Base-by-base conservation (phyloP, 192 early-diverging fungal genomes). In the Linnemannia zychae region DNA sequence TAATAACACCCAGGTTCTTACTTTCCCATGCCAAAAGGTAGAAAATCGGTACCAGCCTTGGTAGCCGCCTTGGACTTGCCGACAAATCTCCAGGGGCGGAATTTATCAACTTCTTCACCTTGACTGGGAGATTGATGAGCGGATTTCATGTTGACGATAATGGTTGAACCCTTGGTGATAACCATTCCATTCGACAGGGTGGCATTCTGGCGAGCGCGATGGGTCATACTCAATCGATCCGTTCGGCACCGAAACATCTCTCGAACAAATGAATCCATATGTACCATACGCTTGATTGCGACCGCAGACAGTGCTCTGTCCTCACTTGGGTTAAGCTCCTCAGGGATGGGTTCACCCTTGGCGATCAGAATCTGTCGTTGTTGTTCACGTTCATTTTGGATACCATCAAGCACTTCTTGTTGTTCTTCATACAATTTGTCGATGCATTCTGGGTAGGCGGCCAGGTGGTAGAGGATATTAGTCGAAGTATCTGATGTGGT, bases 71-170 rank as follows among this genome's bases (percentile, higher is more conserved):
- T 86, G 65, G 77, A 66, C 36, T 74, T 73, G 34, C 74, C 78
- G n/a, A 89, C 81, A 72, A 85, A 89, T 65, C 82, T 80, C 87
- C 81, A 89, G 34, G 87, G 88, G 15, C 77, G 20, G 77, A 89
- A 89, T 34, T 86, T 80, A 31, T 82, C 80, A 15, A 77, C 52
- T 17, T 82, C 71, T 12, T 82, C 82, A 28, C 86, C 88, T 53
- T 80, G 79, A 37, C 75, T 60, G 3, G 82, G 72, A 0, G 47
- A 20, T n/a, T 74, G 50, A 65, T 84, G 82, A 9, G 67, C 76
- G 4, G 82, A 84, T 12, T 65, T 50, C 67, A 79, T 72, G 57
- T 84, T 84, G 52, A 84, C 52, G 60, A 79, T 84, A 0, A 75
- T 72, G 1, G 15, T 72, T 17, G n/a, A 40, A n/a, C 86, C 86